Percentiles rank a stretch among this genome's conserved stretches.
Conservation (phyloP, 2,329 filamentous ascomycete genomes). For the Botrytis paeoniae region DNA sequence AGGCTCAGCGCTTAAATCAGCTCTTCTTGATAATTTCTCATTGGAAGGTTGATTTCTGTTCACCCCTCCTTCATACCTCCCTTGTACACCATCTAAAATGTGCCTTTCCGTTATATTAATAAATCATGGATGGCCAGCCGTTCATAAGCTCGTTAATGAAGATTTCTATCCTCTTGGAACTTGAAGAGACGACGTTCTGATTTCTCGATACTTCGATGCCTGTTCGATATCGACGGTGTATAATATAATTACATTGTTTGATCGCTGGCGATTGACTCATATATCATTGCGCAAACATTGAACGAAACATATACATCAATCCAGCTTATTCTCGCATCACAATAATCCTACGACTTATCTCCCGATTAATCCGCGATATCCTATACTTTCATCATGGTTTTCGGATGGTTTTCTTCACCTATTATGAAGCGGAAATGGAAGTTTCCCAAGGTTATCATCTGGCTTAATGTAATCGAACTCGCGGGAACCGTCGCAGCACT, state of each 20-base stretch:
- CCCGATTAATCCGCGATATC: not conserved
- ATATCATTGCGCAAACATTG: not conserved
- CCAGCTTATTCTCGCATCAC: not conserved
- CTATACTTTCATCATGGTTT: conserved; percentile 1
- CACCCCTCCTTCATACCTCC: conserved; percentile 1
- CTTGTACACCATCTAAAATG: conserved; percentile 1
- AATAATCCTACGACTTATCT: not conserved
- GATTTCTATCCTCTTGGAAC: not conserved
- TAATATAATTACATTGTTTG: not conserved
- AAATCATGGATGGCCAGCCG: conserved; percentile 10
- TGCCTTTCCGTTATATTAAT: conserved; percentile 16
- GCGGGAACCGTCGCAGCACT: conserved; percentile 61
- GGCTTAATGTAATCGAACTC: conserved; percentile 64
- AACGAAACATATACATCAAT: not conserved
- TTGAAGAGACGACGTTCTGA: not conserved
- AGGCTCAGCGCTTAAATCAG: conserved; percentile 6
- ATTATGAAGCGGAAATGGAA: conserved; percentile 44
- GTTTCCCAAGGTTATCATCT: conserved; percentile 45
- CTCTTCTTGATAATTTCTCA: not conserved
- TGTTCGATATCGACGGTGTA: not conserved
- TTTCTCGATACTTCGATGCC: not conserved
- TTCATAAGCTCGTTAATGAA: not conserved
- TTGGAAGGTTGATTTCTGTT: not conserved
- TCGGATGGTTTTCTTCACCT: conserved; percentile 11
- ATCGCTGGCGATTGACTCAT: conserved; percentile 18